Evolutionary conservation across 2,329 filamentous ascomycete species (phyloP).

Genomic region (Ustilaginoidea virens): DNA sequence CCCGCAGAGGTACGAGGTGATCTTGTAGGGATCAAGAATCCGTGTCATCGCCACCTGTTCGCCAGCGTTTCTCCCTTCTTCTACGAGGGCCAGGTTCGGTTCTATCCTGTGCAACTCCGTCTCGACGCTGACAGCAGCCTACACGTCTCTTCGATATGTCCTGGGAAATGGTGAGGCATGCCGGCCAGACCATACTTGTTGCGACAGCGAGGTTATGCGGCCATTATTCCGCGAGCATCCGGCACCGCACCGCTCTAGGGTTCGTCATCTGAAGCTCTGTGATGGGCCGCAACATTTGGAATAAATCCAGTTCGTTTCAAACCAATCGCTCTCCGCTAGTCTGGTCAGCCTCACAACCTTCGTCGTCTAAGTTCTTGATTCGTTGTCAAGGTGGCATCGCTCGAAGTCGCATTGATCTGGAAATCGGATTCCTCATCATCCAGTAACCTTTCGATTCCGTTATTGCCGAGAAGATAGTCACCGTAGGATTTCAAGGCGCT

Average conservation of each 20-base stretch:
- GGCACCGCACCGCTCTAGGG: too few relatives aligned
- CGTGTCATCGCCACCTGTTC: not conserved
- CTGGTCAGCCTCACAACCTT: too few relatives aligned
- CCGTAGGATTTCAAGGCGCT: constrained; percentile 74
- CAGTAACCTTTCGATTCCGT: constrained; percentile 39
- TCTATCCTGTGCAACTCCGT: constrained; percentile 19
- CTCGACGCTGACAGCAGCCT: constrained; percentile 28
- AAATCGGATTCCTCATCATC: constrained; percentile 10
- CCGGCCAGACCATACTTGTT: not conserved
- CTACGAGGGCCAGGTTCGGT: too few relatives aligned
- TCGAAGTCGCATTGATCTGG: constrained; percentile 4
- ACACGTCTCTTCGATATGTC: constrained; percentile 23
- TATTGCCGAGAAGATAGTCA: constrained; percentile 59
- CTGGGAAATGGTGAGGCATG: constrained; percentile 12
- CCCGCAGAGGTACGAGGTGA: too few relatives aligned
- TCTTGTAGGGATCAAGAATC: too few relatives aligned
- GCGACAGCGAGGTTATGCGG: not conserved
- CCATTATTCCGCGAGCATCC: constrained; percentile 9
- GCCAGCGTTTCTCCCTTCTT: constrained; percentile 27
- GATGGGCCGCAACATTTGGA: too few relatives aligned
- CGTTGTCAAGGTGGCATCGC: too few relatives aligned
- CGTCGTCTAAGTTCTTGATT: too few relatives aligned
- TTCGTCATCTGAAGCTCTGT: too few relatives aligned
- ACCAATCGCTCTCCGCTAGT: too few relatives aligned
- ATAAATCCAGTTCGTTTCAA: too few relatives aligned